A percentile compares a stretch with the other conserved stretches of the same genome.
Conservation (phyloP, 768 basidiomycete genomes). For the Serpula lacrymans region DNA sequence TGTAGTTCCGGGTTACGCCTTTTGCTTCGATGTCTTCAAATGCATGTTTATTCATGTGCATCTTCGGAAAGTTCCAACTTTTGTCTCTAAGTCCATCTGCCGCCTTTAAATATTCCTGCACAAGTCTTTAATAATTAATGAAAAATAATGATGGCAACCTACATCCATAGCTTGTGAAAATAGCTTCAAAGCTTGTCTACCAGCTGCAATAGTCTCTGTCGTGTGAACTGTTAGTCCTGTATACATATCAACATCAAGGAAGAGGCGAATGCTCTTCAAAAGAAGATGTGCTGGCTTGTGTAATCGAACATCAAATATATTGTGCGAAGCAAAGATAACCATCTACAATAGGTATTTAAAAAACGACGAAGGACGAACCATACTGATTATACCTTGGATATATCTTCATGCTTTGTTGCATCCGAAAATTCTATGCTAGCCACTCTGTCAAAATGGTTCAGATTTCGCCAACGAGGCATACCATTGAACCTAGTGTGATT, state of each 20-base stretch:
- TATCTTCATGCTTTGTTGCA: conserved; percentile 1
- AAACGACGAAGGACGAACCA: not conserved
- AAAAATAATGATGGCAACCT: no score
- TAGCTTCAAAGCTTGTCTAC: conserved; percentile 11
- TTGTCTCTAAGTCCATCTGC: conserved; percentile 18
- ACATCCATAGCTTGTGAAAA: conserved; percentile 22
- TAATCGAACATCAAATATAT: conserved; percentile 14
- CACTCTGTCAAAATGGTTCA: conserved; percentile 5
- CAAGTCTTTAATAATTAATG: no score
- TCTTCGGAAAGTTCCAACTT: conserved; percentile 35
- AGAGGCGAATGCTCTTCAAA: conserved; percentile 22
- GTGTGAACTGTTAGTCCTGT: conserved; percentile 30
- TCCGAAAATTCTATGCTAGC: conserved; percentile 15
- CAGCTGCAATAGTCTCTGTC: conserved; percentile 18
- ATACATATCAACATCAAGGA: no score
- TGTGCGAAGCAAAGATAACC: no score
- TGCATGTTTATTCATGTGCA: conserved; percentile 30
- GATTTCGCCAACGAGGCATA: conserved; percentile 2
- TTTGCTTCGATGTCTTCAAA: conserved; percentile 30
- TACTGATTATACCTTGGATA: conserved; percentile 14
- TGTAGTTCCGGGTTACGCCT: conserved; percentile 28
- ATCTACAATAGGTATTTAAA: conserved; percentile 18
- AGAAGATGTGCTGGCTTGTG: conserved; percentile 18
- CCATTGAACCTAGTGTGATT: conserved; percentile 1
- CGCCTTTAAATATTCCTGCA: no score